Evolutionary conservation across 768 basidiomycete genomes (phyloP).

Genomic region (Chalciporus sphaerocephalus): DNA sequence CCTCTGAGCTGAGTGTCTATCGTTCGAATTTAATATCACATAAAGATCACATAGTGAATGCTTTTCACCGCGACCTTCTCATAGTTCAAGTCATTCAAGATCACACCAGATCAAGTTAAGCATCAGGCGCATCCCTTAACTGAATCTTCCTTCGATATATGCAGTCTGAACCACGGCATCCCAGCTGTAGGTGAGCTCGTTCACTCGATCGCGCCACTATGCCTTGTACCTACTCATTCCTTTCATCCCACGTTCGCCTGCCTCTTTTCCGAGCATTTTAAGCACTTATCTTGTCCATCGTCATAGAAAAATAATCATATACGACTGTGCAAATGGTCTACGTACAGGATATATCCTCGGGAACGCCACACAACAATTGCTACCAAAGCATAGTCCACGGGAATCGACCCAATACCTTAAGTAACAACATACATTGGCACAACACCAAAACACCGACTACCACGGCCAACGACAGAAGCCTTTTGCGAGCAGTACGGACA

Average conservation of each 20-base stretch:
- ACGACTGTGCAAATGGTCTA: not conserved
- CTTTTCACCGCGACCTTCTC: too few relatives aligned
- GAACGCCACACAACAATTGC: slow-evolving; percentile 15
- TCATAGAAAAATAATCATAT: slow-evolving; percentile 13
- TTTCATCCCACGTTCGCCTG: not conserved
- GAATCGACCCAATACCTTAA: not conserved
- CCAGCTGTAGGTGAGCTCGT: slow-evolving; percentile 6
- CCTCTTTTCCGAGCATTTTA: slow-evolving; percentile 8
- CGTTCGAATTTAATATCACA: too few relatives aligned
- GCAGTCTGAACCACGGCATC: not conserved
- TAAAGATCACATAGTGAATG: too few relatives aligned
- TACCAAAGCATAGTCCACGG: not conserved
- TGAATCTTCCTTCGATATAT: not conserved
- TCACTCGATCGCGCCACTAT: slow-evolving; percentile 7
- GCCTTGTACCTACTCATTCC: not conserved
- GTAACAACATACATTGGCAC: not conserved
- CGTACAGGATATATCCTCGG: slow-evolving; percentile 4
- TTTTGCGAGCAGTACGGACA: not conserved
- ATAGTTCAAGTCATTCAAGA: not conserved
- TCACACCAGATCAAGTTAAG: not conserved
- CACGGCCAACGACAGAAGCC: slow-evolving; percentile 8
- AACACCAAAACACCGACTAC: slow-evolving; percentile 6
- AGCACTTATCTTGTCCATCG: slow-evolving; percentile 5
- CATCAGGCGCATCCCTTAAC: slow-evolving; percentile 2
- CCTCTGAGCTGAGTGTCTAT: too few relatives aligned